Evolutionary conservation across 2,329 filamentous ascomycete species (phyloP), one percentile per base, ranked within the genome.

Genomic region (Aspergillus sergii): DNA sequence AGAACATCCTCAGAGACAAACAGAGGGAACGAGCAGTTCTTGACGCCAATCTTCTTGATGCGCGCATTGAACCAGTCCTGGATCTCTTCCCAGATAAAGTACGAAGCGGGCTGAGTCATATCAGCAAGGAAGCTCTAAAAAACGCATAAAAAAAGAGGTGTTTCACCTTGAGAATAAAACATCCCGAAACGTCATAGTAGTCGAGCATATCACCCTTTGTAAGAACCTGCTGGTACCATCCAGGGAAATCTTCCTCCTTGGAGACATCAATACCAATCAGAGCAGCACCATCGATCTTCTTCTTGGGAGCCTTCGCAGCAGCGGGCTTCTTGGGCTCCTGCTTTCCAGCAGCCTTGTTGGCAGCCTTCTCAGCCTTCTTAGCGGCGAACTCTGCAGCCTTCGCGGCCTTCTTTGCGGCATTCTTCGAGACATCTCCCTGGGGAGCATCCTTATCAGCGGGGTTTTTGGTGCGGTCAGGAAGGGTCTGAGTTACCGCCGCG

Each of bases 211-310:
- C 93, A 72, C 93, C 92, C 86, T 99, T 99, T 75, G 94, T 89
- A 62, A 99, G 91, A 65, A 98, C 92, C 81, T 99, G 94, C 81
- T 97, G 93, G 81, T 99, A 99, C 95, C 95, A 99, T 80, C 89
- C 89, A 57, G 92, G 86, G 77, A 99, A 95, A 81, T 98, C 93
- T 55, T 91, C 90, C 56, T 90, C 84, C 81, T 97, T 98, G 67
- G 86, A 85, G 64, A 91, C 88, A 67, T 94, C 95, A 73, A 97
- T 97, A 68, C 94, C 94, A 72, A 95, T 96, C 68, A 96, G 76
- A 59, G 85, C 86, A 58, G 85, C 84, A 55, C 86, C 86, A 50
- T 88, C 86, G 54, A 83, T 84, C 79, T 85, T 86, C 75, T 86
- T 85, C 71, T 79, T 80, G 8, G 75, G 65, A n/a, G 75, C 64